These are phyloP conservation scores for Aspergillus sp. DNA, from an alignment of 2,329 filamentous ascomycete genomes.

Conservation along the genomic window DNA sequence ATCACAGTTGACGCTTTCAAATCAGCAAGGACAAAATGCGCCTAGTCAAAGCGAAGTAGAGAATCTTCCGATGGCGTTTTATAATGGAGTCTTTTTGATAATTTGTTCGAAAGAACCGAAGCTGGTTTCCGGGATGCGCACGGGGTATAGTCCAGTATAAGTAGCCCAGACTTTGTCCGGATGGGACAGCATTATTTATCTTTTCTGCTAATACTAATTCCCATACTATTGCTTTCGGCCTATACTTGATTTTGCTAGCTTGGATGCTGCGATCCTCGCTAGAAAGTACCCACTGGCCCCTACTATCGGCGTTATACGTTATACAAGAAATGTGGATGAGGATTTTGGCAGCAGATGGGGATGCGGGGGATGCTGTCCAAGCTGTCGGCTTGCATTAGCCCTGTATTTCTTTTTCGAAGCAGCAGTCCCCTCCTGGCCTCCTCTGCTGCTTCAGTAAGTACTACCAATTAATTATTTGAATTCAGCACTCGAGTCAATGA, in stretches of 20 bases:
- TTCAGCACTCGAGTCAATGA: too few species aligned
- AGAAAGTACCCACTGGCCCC: conserved; percentile 3
- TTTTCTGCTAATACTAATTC: not conserved
- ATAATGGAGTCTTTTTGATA: not conserved
- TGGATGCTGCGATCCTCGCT: conserved; percentile 10
- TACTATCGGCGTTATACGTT: not conserved
- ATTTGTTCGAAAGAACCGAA: conserved; percentile 7
- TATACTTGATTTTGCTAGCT: not conserved
- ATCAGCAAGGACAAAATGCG: not conserved
- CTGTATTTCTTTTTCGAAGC: not conserved
- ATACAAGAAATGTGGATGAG: not conserved
- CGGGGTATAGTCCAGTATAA: not conserved
- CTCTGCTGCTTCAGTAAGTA: too few species aligned
- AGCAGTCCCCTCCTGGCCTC: not conserved
- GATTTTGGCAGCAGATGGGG: conserved; percentile 3
- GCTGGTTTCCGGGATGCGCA: not conserved
- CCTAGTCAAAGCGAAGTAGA: not conserved
- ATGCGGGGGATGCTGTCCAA: conserved; percentile 8
- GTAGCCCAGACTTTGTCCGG: not conserved
- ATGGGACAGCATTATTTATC: not conserved
- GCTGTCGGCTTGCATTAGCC: conserved; percentile 4
- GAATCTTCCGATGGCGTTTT: not conserved
- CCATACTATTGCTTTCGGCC: not conserved
- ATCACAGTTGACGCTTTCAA: not conserved
- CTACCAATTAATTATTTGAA: too few species aligned